Conservation (phyloP, 106 monocot genomes). For the Allium fistulosum region DNA sequence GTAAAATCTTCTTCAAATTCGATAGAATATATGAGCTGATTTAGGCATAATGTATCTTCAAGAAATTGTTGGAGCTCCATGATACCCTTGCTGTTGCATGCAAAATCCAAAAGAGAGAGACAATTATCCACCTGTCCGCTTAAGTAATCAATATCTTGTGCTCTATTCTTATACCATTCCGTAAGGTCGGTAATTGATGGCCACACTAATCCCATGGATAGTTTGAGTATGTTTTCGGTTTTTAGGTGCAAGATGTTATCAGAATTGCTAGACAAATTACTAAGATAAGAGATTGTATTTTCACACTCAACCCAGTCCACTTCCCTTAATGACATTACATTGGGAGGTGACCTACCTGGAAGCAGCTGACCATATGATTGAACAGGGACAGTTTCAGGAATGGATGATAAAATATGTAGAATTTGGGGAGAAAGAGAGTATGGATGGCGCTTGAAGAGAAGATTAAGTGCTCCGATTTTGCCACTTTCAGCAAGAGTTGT, state of each 20-base stretch:
- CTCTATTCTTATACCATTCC: constrained; percentile 78
- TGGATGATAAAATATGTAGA: constrained; percentile 60
- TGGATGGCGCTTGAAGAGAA: constrained; percentile 94
- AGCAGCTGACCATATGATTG: constrained; percentile 84
- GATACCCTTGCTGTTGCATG: constrained; percentile 53
- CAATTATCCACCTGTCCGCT: constrained; percentile 92
- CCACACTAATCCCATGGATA: constrained; percentile 51
- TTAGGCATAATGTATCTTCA: constrained; percentile 70
- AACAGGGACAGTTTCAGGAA: constrained; percentile 90
- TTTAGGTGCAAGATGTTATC: constrained; percentile 24
- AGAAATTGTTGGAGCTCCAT: constrained; percentile 48
- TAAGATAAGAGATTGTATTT: constrained; percentile 45
- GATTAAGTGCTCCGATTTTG: constrained; percentile 89
- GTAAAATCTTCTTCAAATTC: constrained; percentile 41
- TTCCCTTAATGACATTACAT: constrained; percentile 44
- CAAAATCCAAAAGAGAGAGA: constrained; percentile 64
- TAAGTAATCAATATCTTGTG: constrained; percentile 76
- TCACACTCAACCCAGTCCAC: constrained; percentile 90
- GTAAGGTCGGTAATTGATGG: constrained; percentile 57
- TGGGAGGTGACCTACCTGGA: constrained; percentile 58
- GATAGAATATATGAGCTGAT: constrained; percentile 63
- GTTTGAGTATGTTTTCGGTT: constrained; percentile 72
- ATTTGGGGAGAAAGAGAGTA: constrained; percentile 52
- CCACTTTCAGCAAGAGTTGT: constrained; percentile 81
- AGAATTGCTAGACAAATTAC: constrained; percentile 19